Base-by-base conservation (phyloP, 805 yeast species). In the Diddensiella transvaalensis region DNA sequence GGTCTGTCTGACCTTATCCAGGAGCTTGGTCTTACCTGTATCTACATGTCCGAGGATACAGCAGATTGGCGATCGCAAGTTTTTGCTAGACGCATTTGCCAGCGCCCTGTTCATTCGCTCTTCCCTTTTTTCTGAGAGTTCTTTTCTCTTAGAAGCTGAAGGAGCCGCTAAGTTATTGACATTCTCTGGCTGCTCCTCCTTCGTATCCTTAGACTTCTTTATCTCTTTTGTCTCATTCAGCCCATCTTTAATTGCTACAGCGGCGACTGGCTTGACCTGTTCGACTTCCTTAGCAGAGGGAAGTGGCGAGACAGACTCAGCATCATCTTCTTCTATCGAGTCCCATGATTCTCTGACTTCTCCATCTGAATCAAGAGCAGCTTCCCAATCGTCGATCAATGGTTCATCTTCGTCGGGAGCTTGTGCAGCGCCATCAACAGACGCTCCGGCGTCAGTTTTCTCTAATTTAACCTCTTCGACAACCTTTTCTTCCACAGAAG, bases 11-110 rank as follows among this genome's bases (percentile, higher is more conserved):
- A 93, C 83, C 71, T 93, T 93, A 67, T 93, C 99, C 67, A 93
- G 77, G 57, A 93, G 79, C 68, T 93, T 93, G 58, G 99, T 93
- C 72, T 93, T 93, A 83, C 99, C 99, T 50, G 99, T 93, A 78
- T 93, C 99, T 71, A 93, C 99, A 76, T 93, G 99, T 67, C 99
- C 99, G 69, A 93, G 78, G 63, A 93, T 93, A 85, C 96, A 89
- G 71, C 99, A 93, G 67, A 93, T 93, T 56, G 99, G 99, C 55
- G 99, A 93, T 72, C 99, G 96, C 64, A 93, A 72, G 62, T 93
- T 80, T 52, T 69, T 70, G 36, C 73, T 73, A 21, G 60, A 54
- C 22, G 72, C 69, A 11, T 54, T 54, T 3, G 65, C 68, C 40
- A 63, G 49, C 2, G 75, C 74, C 49, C 64, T 65, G 43, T 58